Base-by-base conservation (phyloP, 805 yeast genomes). In the Candida oleophila region DNA sequence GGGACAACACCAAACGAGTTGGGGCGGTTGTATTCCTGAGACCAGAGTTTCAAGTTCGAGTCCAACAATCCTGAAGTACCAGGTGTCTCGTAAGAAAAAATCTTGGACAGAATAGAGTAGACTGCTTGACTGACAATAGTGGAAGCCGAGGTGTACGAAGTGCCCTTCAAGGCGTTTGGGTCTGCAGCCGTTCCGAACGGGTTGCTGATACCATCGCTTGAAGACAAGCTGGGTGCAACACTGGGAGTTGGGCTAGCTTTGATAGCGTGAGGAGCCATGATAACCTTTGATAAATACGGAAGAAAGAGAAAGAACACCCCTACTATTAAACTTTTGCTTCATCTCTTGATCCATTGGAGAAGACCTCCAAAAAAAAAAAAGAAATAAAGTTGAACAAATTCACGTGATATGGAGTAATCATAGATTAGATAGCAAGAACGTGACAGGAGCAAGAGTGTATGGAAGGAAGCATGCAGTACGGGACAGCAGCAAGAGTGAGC, bases 1-100 rank as follows among this genome's bases (percentile, higher is more conserved):
- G 95, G 94, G 45, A 83, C 80, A n/a, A 63, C 66, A 20, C 82
- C 83, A 40, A 65, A 59, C 12, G 80, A 70, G 60, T 85, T 85
- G 35, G 62, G 59, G 39, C 74, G 57, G 57, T 79, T 76, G 58
- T 71, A 72, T 42, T 73, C 64, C 40, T 69, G 63, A 38, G 74
- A 61, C 96, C 96, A 89, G 43, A 76, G 64, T 50, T 71, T 73
- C 51, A 85, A 60, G 41, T 80, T 74, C n/a, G 73, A 62, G 62
- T 85, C 89, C 43, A 88, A 68, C 41, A 80, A 71, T 54, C 81
- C 77, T 3, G 80, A 74, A 45, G 81, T 79, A n/a, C 82, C 83
- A 37, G 81, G 71, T 12, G 89, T 76, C 53, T 83, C 82, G 66
- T 85, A 91, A 49, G 84, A 76, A 69, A 88, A 88, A 51, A 87